A percentile compares a stretch with the other conserved stretches of the same genome.
Conservation (phyloP, 495 filamentous ascomycete genomes). For the Aspergillus heteromorphus region DNA sequence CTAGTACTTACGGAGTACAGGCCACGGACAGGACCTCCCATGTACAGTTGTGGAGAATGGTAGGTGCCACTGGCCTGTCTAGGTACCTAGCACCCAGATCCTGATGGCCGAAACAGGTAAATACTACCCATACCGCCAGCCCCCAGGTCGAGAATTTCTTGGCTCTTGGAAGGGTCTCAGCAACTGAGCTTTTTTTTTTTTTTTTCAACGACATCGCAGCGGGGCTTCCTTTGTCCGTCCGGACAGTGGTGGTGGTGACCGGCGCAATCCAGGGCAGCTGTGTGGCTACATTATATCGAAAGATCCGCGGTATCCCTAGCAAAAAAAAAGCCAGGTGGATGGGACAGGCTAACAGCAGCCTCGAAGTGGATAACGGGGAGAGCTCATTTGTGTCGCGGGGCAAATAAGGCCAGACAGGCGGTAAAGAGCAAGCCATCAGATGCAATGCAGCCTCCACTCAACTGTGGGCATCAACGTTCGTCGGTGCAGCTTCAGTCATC, state of each 20-base stretch:
- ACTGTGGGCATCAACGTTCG: background rate
- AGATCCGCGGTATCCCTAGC: constrained; percentile 18
- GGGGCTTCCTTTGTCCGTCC: constrained; percentile 2
- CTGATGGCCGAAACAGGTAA: background rate
- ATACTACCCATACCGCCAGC: background rate
- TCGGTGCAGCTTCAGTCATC: constrained; percentile 8
- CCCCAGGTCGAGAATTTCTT: background rate
- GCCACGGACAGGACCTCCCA: background rate
- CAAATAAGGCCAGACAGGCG: background rate
- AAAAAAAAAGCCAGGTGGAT: constrained; percentile 11
- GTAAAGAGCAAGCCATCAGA: background rate
- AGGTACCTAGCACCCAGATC: too few relatives aligned
- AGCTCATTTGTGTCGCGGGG: constrained; percentile 4
- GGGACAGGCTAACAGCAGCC: background rate
- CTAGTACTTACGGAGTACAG: background rate
- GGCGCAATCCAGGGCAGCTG: constrained; percentile 8
- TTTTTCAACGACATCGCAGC: background rate
- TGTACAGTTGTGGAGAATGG: background rate
- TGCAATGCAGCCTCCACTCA: constrained; percentile 13
- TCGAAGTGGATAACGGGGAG: background rate
- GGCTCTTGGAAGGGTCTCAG: background rate
- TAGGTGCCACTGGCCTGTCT: background rate
- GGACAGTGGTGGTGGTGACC: background rate
- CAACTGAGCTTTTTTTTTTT: background rate
- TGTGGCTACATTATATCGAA: constrained; percentile 13